Evolutionary conservation across 2,329 filamentous ascomycete species (phyloP).

Genomic region (Thermoascus crustaceus): DNA sequence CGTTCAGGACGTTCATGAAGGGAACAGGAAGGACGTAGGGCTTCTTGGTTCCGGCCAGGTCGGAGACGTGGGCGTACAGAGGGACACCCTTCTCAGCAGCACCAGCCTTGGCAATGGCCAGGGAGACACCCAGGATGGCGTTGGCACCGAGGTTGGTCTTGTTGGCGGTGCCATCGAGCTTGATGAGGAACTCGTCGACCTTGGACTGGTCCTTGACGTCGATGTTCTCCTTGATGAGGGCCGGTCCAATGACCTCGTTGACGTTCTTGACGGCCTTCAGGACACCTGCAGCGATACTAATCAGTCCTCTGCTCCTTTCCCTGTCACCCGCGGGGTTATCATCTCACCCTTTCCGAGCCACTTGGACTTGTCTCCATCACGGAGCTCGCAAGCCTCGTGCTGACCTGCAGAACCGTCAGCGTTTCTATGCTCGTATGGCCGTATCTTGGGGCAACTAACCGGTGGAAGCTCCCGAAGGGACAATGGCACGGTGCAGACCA

Average conservation of each 20-base stretch:
- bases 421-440: constrained; percentile 1
- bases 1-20: constrained; percentile 92
- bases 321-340: background rate
- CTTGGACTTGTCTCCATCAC: constrained; percentile 79
- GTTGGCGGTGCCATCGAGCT: constrained; percentile 76
- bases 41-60: constrained; percentile 84
- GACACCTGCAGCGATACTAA: constrained; percentile 43
- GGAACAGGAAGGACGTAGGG: constrained; percentile 82
- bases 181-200: constrained; percentile 76
- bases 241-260: constrained; percentile 71
- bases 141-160: constrained; percentile 85
- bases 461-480: constrained; percentile 92
- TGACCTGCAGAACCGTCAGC: constrained; percentile 50
- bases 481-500: constrained; percentile 93
- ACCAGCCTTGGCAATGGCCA: constrained; percentile 81
- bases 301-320: background rate
- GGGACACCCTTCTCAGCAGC: constrained; percentile 83
- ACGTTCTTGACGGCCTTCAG: constrained; percentile 79
- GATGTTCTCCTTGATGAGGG: constrained; percentile 71
- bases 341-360: constrained; percentile 70
- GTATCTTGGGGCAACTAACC: constrained; percentile 47
- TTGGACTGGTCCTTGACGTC: constrained; percentile 81
- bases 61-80: constrained; percentile 80
- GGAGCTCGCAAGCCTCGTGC: constrained; percentile 85
- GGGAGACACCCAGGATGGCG: constrained; percentile 74